Conservation (phyloP, 169 alveolate genomes). For the Gregarina niphandrodes region DNA sequence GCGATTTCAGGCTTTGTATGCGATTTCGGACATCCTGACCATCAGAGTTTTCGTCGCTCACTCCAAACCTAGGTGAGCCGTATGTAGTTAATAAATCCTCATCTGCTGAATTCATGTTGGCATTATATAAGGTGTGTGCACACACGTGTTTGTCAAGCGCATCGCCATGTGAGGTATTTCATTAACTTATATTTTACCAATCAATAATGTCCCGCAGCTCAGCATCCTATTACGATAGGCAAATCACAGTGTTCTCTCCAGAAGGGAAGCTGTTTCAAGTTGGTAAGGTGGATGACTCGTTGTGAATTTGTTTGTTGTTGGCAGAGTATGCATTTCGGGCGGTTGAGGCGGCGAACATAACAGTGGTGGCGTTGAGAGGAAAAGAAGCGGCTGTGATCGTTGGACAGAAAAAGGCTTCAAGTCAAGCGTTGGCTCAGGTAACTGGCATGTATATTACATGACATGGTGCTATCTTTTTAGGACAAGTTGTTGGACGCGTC, state of each 20-base stretch:
- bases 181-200: too few species aligned
- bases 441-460: conserved; percentile 1
- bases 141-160: too few species aligned
- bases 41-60: too few species aligned
- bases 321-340: conserved; percentile 88
- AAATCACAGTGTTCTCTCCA: conserved; percentile 83
- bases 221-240: conserved; percentile 60
- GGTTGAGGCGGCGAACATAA: conserved; percentile 69
- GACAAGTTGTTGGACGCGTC: conserved; percentile 41
- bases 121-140: too few species aligned
- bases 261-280: conserved; percentile 90
- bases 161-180: too few species aligned
- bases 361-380: conserved; percentile 87
- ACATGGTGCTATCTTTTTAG: conserved; percentile 7
- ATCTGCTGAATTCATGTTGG: too few species aligned
- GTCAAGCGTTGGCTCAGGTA: neutral
- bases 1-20: too few species aligned
- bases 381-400: conserved; percentile 70
- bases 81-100: too few species aligned
- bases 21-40: too few species aligned
- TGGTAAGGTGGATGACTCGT: conserved; percentile 26
- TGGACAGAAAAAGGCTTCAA: conserved; percentile 73
- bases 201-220: conserved; percentile 56
- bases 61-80: too few species aligned
- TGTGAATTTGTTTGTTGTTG: neutral